These are phyloP conservation scores for Candida orba DNA, from an alignment of 805 yeast genomes.

Conservation along the genomic window DNA sequence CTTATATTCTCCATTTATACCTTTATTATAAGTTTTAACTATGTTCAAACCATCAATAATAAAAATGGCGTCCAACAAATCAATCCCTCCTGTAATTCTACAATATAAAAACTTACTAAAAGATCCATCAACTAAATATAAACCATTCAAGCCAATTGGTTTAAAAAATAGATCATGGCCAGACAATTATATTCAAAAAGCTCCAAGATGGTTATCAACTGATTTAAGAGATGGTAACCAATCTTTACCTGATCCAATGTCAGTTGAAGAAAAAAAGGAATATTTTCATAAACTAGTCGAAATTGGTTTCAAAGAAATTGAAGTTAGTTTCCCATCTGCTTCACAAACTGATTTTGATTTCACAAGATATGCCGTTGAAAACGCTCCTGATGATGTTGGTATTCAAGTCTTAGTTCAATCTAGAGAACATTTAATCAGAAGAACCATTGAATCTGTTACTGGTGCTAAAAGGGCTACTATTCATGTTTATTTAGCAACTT, in stretches of 20 bases:
- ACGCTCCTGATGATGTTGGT: slow-evolving; percentile 67
- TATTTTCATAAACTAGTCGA: slow-evolving; percentile 67
- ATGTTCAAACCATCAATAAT: slow-evolving; percentile 21
- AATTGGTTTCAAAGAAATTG: slow-evolving; percentile 74
- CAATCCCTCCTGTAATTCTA: slow-evolving; percentile 19
- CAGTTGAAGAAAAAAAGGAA: slow-evolving; percentile 63
- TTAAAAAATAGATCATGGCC: slow-evolving; percentile 71
- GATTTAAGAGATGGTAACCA: slow-evolving; percentile 80
- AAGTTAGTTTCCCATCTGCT: slow-evolving; percentile 75
- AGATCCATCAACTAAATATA: slow-evolving; percentile 62
- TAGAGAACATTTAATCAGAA: slow-evolving; percentile 64
- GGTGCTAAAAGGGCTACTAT: slow-evolving; percentile 71
- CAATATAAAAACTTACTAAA: slow-evolving; percentile 48
- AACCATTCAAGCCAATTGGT: slow-evolving; percentile 45
- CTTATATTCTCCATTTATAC: too few relatives aligned
- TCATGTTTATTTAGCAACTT: slow-evolving; percentile 70
- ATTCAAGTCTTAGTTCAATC: slow-evolving; percentile 72
- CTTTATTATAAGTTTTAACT: neutral
- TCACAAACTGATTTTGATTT: slow-evolving; percentile 79
- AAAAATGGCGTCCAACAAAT: slow-evolving; percentile 17
- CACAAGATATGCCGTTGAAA: slow-evolving; percentile 72
- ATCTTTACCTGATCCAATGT: slow-evolving; percentile 78
- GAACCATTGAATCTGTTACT: slow-evolving; percentile 65
- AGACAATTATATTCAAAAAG: slow-evolving; percentile 51
- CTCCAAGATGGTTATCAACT: slow-evolving; percentile 77